Base-by-base conservation (phyloP, 2,329 filamentous ascomycete genomes). In the Emericellopsis atlantica region DNA sequence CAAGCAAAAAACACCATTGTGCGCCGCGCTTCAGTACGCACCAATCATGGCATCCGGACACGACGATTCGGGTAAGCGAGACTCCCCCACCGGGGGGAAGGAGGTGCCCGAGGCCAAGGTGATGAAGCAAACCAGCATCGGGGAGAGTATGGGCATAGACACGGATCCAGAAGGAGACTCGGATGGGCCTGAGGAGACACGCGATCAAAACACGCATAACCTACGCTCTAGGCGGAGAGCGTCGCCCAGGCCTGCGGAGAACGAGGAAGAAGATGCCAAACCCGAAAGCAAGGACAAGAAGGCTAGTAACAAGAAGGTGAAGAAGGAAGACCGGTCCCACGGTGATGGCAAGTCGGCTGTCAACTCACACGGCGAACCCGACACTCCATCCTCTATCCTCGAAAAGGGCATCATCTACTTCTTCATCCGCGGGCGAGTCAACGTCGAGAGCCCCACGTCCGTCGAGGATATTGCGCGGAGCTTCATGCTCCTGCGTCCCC, bases 391-490 rank as follows among this genome's bases (percentile, higher is more conserved):
- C 1, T 70, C 51, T 39, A 77, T 94, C 21, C 69, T 93, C 3
- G 88, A 95, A 54, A 94, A 92, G 53, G 88, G 88, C 4, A 74
- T 92, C 50, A 79, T 95, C 49, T 94, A 94, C 67, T 94, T 94
- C 70, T 93, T 94, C 66, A 81, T 83, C 51, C 80, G 88, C 15
- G 78, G 79, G 7, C 79, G 86, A 11, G 84, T 95, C 32, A 76
- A 77, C 39, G 70, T 84, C 22, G 75, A 86, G 5, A 70, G 84
- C 6, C 80, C 86, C 0, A 70, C 80, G 15, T 70, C 72, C 36
- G 67, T 90, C 1, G 62, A 72, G 33, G 87, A 95, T 40, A 73
- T 94, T 38, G 77, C 83, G 34, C 80, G 86, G 38, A 87, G 74
- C 46, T 90, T 82, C 63, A 79, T 95, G 51, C 72, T 94, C 12